Base-by-base conservation (phyloP, 768 basidiomycete genomes). In the Suillus placidus region DNA sequence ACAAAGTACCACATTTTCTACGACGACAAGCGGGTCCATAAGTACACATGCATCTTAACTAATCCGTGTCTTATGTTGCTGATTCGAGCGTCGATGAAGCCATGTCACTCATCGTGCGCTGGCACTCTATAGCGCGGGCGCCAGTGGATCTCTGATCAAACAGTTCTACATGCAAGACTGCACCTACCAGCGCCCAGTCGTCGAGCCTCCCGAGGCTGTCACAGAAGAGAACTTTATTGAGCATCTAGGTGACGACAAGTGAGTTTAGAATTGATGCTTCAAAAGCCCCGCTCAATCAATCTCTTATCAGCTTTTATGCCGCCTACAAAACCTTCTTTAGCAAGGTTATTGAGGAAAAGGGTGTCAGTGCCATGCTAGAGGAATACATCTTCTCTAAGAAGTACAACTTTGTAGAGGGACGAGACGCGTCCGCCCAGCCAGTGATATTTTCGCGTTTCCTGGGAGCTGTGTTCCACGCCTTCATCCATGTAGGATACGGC, bases 401-500 rank as follows among this genome's bases (percentile, higher is more conserved):
- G 40, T 74, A 72, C 61, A 78, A 74, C 45, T 69, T 67, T 20
- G 67, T 51, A 47, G 9, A 69, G 18, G 72, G 68, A 37, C 65
- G 62, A 32, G 62, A 71, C 32, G 58, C 43, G 2, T 54, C 47
- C 0, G 5, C 65, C 3, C 80, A 84, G 32, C 86, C 85, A 0
- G 76, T 81, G 64, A 86, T 91, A 85, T 72, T 90, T 7, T 78
- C 75, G 61, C 83, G 87, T 20, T 79, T 87, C 63, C 35, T 66
- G 16, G 75, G 80, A 0, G 86, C 83, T 0, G 68, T 91, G 26
- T 5, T 90, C 2, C 91, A 92, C 68, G 82, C 89, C 0, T 54
- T 89, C 63, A 90, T 91, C 54, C 87, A 90, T 69, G 68, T 78
- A 10, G 89, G 87, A 3, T 83, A 86, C 68, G 90, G 89, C 0